Evolutionary conservation across 169 alveolate species (phyloP).

Genomic region (Amoebophrya sp.): DNA sequence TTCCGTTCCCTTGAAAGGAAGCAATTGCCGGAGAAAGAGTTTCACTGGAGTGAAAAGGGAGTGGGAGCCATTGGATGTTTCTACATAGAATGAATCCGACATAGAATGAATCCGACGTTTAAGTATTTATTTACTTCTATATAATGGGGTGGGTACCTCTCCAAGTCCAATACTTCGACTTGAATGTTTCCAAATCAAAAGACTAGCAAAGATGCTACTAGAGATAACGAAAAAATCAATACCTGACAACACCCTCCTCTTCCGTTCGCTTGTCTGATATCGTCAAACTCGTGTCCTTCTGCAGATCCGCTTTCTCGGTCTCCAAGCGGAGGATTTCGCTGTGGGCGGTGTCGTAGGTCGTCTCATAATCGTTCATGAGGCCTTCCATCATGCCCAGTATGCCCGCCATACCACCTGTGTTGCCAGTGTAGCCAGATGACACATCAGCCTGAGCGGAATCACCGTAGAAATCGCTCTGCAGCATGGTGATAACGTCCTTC

Average conservation of each 20-base stretch:
- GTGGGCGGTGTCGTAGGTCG: constrained; percentile 15
- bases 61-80: no score
- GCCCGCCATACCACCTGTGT: not conserved
- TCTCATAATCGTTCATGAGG: not conserved
- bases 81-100: no score
- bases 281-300: not conserved
- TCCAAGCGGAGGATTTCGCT: not conserved
- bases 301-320: not conserved
- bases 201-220: no score
- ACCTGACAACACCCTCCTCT: constrained; percentile 18
- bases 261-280: not conserved
- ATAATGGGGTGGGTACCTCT: no score
- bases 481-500: not conserved
- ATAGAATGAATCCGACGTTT: no score
- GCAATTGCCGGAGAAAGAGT: not conserved
- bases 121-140: no score
- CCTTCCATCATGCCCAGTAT: constrained; percentile 6
- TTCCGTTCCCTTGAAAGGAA: not conserved
- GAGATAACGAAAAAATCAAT: not conserved
- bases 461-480: constrained; percentile 5
- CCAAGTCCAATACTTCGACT: no score
- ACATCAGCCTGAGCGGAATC: not conserved
- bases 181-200: no score
- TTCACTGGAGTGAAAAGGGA: no score
- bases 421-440: not conserved